phyloP scores from a whole-genome alignment of 129 eudicot species.

The sunflower (Helianthus annuus) region DNA sequence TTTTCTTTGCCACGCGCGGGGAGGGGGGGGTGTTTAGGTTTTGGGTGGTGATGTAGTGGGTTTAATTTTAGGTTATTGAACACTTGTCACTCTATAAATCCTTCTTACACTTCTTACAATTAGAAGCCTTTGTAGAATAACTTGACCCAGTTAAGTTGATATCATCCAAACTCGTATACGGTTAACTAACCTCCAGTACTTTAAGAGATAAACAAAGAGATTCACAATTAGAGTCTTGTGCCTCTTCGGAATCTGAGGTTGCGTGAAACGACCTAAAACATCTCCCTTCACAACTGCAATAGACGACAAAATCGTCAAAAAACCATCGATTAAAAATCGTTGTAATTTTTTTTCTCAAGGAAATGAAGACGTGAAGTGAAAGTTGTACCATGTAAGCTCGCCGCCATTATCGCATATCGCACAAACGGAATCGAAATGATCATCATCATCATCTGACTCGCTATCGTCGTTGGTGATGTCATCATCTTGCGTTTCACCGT shows the following conservation, averaged over 20 bases:
- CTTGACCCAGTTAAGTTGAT: too few species aligned
- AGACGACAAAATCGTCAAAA: slow-evolving; percentile 12
- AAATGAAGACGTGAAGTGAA: slow-evolving; percentile 6
- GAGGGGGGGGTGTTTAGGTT: too few species aligned
- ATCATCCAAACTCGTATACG: slow-evolving; percentile 9
- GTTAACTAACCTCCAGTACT: slow-evolving; percentile 47
- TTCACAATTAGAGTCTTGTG: slow-evolving; percentile 45
- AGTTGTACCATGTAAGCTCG: slow-evolving; percentile 47
- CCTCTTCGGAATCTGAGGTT: slow-evolving; percentile 44
- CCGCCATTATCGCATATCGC: slow-evolving; percentile 93
- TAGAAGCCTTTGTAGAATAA: too few species aligned
- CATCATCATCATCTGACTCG: slow-evolving; percentile 59
- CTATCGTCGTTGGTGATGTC: slow-evolving; percentile 42
- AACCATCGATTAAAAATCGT: background rate
- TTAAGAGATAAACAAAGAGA: slow-evolving; percentile 49
- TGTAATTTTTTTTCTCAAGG: background rate
- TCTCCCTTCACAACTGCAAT: slow-evolving; percentile 72
- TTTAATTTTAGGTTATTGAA: too few species aligned
- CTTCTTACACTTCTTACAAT: too few species aligned
- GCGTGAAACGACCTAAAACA: slow-evolving; percentile 86
- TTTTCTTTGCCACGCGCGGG: too few species aligned
- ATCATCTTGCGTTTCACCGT: slow-evolving; percentile 49
- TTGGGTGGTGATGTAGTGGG: too few species aligned
- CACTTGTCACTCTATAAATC: too few species aligned
- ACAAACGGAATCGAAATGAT: slow-evolving; percentile 67